A percentile compares a stretch with the other conserved stretches of the same genome.
These are phyloP conservation scores for Brassica balearica DNA, from an alignment of 441 rosid species.

Conservation along the genomic window DNA sequence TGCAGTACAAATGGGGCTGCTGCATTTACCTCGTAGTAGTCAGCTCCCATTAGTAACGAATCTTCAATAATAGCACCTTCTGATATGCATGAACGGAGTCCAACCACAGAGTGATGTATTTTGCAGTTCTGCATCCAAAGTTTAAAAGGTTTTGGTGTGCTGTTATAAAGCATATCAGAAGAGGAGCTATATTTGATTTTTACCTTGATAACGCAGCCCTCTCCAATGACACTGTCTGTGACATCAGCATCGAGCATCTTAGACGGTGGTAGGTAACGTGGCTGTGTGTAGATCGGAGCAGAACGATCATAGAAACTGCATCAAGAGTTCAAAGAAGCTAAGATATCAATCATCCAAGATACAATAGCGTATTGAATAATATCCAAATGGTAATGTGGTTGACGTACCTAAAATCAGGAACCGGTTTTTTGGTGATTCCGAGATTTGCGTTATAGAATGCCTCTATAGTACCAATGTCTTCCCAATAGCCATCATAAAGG, in stretches of 20 bases:
- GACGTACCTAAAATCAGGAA: constrained; percentile 42
- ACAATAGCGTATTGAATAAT: not conserved
- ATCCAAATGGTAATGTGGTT: not conserved
- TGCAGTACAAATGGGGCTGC: not conserved
- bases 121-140: constrained; percentile 69
- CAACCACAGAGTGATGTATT: constrained; percentile 92
- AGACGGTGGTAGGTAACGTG: constrained; percentile 86
- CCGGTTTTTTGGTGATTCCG: constrained; percentile 80
- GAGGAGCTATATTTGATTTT: constrained; percentile 36
- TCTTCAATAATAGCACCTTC: constrained; percentile 96
- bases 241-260: constrained; percentile 98
- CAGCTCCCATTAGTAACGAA: constrained; percentile 91
- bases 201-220: constrained; percentile 95
- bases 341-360: constrained; percentile 4
- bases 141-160: not conserved
- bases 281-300: constrained; percentile 86
- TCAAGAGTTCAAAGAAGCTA: constrained; percentile 56
- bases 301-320: constrained; percentile 84
- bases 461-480: constrained; percentile 84
- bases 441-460: constrained; percentile 92
- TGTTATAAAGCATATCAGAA: constrained; percentile 6
- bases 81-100: constrained; percentile 93
- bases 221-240: constrained; percentile 92
- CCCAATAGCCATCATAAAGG: constrained; percentile 80
- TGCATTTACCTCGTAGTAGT: constrained; percentile 81